Conservation (phyloP, 768 basidiomycete species). For the Coprinellus micaceus region DNA sequence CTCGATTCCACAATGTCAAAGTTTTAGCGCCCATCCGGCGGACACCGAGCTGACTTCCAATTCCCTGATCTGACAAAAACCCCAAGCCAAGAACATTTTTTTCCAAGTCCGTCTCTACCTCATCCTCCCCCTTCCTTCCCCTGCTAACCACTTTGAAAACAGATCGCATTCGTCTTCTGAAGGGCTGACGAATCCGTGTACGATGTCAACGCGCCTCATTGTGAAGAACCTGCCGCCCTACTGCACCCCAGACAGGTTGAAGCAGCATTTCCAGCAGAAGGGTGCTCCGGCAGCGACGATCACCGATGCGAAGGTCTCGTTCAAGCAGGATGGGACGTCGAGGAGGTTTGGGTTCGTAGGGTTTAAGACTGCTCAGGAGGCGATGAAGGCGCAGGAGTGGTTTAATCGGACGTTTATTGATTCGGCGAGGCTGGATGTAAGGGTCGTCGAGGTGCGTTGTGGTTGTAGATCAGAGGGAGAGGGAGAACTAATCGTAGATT, state of each 20-base stretch:
- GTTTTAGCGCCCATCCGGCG: no score
- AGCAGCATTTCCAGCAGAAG: conserved; percentile 63
- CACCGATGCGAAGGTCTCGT: conserved; percentile 84
- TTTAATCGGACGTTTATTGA: conserved; percentile 84
- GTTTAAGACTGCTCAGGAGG: conserved; percentile 78
- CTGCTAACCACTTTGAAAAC: background rate
- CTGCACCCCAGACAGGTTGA: conserved; percentile 59
- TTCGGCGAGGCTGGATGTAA: conserved; percentile 71
- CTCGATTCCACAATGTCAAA: no score
- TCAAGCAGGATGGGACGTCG: conserved; percentile 72
- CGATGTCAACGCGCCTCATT: conserved; percentile 74
- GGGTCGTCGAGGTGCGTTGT: conserved; percentile 66
- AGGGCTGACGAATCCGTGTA: background rate
- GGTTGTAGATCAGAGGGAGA: background rate
- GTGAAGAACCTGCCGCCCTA: conserved; percentile 77
- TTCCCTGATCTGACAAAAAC: no score
- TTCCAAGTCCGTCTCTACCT: conserved; percentile 5
- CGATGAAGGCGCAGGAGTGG: conserved; percentile 71
- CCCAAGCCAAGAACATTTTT: no score
- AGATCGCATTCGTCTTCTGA: conserved; percentile 6
- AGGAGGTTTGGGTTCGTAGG: conserved; percentile 92
- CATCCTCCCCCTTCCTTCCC: conserved; percentile 1
- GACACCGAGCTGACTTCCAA: no score
- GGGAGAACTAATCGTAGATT: background rate
- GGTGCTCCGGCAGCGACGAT: conserved; percentile 62